A percentile compares a stretch with the other conserved stretches of the same genome.
phyloP scores from a whole-genome alignment of 345 rosid genomes.

The Noccaea caerulescens region DNA sequence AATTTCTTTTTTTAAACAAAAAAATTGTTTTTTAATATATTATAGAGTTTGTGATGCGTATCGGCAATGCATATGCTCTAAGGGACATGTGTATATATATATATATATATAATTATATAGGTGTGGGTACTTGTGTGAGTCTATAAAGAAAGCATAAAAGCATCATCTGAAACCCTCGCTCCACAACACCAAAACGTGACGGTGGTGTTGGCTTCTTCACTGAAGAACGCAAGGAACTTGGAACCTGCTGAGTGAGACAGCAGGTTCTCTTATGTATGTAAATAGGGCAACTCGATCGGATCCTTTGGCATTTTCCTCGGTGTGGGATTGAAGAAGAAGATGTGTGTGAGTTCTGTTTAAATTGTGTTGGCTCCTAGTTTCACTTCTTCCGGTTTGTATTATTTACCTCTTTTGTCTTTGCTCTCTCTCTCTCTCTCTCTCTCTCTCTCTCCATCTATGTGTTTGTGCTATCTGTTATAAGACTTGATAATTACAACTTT shows the following conservation, averaged over 20 bases:
- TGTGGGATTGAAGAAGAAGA: slow-evolving; percentile 31
- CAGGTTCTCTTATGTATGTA: slow-evolving; percentile 28
- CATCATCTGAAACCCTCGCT: slow-evolving; percentile 31
- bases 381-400: slow-evolving; percentile 29
- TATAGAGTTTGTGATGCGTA: too few species aligned
- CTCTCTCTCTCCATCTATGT: slow-evolving; percentile 17
- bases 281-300: slow-evolving; percentile 37
- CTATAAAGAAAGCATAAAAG: slow-evolving; percentile 33
- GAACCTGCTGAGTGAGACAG: neutral
- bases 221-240: slow-evolving; percentile 26
- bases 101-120: neutral
- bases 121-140: slow-evolving; percentile 18
- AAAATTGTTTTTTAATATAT: too few species aligned
- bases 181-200: slow-evolving; percentile 35
- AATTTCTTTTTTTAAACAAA: too few species aligned
- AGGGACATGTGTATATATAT: neutral
- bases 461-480: slow-evolving; percentile 4
- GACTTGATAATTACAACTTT: slow-evolving; percentile 4
- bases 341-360: slow-evolving; percentile 14
- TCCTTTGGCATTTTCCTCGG: slow-evolving; percentile 43
- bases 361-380: slow-evolving; percentile 30
- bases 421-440: slow-evolving; percentile 28
- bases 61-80: too few species aligned
- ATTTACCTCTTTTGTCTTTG: slow-evolving; percentile 3
- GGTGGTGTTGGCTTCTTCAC: slow-evolving; percentile 41